Conservation (phyloP, 768 basidiomycete genomes). For the Mycena leptocephala region DNA sequence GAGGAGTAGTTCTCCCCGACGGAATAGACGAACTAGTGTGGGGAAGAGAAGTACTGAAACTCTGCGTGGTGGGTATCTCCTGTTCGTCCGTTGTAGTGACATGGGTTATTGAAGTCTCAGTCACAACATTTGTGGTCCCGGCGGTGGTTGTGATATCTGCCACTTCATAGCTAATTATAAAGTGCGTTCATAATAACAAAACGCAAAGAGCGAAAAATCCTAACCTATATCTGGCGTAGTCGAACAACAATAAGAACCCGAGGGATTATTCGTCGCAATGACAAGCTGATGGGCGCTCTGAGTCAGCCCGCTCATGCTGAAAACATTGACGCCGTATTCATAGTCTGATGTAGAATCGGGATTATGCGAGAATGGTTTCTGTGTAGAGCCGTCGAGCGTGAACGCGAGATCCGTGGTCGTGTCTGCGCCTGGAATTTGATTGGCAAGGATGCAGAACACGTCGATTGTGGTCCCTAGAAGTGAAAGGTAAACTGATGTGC, state of each 20-base stretch:
- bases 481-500: neutral
- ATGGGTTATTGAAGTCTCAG: neutral
- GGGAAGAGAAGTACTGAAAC: neutral
- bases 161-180: neutral
- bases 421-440: too few species aligned
- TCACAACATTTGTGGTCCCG: neutral
- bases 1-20: neutral
- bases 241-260: conserved; percentile 19
- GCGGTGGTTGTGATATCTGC: neutral
- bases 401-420: conserved; percentile 17
- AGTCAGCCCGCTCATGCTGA: neutral
- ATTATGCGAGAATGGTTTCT: neutral
- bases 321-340: conserved; percentile 6
- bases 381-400: conserved; percentile 15
- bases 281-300: conserved; percentile 5
- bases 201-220: neutral
- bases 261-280: conserved; percentile 15
- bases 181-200: neutral
- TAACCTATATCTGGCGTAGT: conserved; percentile 28
- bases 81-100: neutral
- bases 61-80: neutral
- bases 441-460: conserved; percentile 26
- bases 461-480: conserved; percentile 8
- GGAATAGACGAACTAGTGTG: neutral
- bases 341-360: conserved; percentile 11